Percentiles rank a stretch among this genome's conserved stretches.
Conservation (phyloP, 805 yeast species). For the Pichia occidentalis region DNA sequence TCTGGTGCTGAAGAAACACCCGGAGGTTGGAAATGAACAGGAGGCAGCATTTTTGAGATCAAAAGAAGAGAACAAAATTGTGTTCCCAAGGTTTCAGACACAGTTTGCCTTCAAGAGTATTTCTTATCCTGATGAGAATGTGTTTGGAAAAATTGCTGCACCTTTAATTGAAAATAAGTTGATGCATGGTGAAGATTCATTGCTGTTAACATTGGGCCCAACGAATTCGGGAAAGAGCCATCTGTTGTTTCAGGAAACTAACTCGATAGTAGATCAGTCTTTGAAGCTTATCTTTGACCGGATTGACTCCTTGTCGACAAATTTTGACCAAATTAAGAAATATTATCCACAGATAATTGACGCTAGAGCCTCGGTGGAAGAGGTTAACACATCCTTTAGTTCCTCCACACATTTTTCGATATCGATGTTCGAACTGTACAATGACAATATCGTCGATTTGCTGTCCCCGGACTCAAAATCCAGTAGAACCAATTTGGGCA, state of each 20-base stretch:
- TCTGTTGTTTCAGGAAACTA: constrained; percentile 31
- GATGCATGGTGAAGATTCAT: constrained; percentile 33
- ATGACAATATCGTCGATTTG: constrained; percentile 39
- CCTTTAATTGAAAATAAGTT: constrained; percentile 29
- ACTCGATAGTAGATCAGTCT: constrained; percentile 15
- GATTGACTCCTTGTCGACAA: constrained; percentile 7
- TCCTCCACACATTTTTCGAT: constrained; percentile 28
- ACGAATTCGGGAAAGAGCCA: constrained; percentile 45
- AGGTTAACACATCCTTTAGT: background rate
- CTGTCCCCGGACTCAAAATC: constrained; percentile 15
- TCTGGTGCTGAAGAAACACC: constrained; percentile 11
- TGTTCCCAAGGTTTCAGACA: constrained; percentile 22
- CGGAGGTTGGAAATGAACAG: background rate
- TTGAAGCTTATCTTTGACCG: constrained; percentile 21
- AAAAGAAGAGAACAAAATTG: constrained; percentile 19
- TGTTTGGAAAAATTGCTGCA: constrained; percentile 25
- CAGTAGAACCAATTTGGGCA: constrained; percentile 31
- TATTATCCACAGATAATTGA: constrained; percentile 10
- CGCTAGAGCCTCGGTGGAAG: background rate
- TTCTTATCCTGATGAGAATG: constrained; percentile 8
- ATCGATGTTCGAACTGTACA: constrained; percentile 49
- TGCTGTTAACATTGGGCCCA: constrained; percentile 46
- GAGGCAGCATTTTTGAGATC: constrained; percentile 16
- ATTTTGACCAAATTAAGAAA: constrained; percentile 5
- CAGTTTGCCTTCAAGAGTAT: constrained; percentile 23